These are phyloP conservation scores for Coccomyxa subellipsoidea DNA, from an alignment of 163 green algal species.

Conservation along the genomic window DNA sequence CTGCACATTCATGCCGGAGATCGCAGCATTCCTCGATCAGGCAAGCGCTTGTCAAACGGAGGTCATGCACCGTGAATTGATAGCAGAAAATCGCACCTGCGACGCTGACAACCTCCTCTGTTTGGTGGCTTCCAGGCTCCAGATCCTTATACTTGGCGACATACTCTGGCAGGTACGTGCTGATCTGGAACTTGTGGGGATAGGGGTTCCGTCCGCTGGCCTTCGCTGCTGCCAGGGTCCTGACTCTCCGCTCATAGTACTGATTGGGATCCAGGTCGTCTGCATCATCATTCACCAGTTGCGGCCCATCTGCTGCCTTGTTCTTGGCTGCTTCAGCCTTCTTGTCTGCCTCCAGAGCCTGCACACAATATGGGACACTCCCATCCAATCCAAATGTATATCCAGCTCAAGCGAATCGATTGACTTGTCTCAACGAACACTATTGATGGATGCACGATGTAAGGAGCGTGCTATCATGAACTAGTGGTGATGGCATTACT, in stretches of 20 bases:
- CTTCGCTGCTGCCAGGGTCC: conserved; percentile 66
- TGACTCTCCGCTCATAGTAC: conserved; percentile 88
- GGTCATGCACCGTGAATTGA: too few relatives aligned
- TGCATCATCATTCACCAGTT: conserved; percentile 24
- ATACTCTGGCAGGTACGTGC: conserved; percentile 71
- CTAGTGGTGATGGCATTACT: not conserved
- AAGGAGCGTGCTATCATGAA: conserved; percentile 1
- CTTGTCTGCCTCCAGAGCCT: conserved; percentile 35
- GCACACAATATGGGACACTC: not conserved
- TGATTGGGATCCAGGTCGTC: conserved; percentile 72
- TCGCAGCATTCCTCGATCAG: too few relatives aligned
- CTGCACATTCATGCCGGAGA: too few relatives aligned
- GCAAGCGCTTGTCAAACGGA: too few relatives aligned
- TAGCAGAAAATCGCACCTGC: conserved; percentile 34
- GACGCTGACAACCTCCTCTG: conserved; percentile 56
- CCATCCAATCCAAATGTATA: too few relatives aligned
- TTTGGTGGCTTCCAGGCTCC: conserved; percentile 66
- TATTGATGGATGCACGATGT: too few relatives aligned
- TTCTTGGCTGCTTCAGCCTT: conserved; percentile 53
- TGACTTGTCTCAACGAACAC: too few relatives aligned
- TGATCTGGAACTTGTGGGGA: conserved; percentile 97
- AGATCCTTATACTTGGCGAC: conserved; percentile 73
- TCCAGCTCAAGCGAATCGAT: too few relatives aligned
- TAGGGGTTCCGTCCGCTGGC: conserved; percentile 89
- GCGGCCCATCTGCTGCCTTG: conserved; percentile 52